These are phyloP conservation scores for Penicillium sp. DNA, from an alignment of 2,329 filamentous ascomycete species.

Conservation along the genomic window DNA sequence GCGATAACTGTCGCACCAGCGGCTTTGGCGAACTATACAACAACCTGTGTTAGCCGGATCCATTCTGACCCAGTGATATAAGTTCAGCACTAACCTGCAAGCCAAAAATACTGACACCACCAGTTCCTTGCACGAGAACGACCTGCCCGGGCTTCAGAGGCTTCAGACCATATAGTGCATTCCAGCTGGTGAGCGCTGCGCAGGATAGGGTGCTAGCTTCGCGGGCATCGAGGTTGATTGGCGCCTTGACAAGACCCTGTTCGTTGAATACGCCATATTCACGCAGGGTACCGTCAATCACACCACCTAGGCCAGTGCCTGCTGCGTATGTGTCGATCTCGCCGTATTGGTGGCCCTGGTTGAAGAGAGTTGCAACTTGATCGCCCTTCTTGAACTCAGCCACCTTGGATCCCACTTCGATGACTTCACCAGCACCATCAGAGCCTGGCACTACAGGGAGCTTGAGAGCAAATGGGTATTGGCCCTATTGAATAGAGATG, in stretches of 20 bases:
- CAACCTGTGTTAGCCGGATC: not conserved
- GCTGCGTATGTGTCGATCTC: conserved; percentile 40
- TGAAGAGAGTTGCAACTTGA: conserved; percentile 58
- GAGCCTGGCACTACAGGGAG: conserved; percentile 35
- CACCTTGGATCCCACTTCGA: conserved; percentile 56
- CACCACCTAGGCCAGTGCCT: conserved; percentile 63
- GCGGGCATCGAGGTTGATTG: conserved; percentile 52
- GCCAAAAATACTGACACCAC: conserved; percentile 58
- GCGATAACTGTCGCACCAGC: conserved; percentile 56
- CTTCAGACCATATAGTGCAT: conserved; percentile 59
- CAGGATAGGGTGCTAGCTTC: conserved; percentile 60
- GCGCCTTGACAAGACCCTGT: conserved; percentile 63
- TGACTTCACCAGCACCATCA: conserved; percentile 45
- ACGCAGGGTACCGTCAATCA: conserved; percentile 65
- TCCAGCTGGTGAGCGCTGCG: conserved; percentile 64
- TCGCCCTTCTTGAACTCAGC: conserved; percentile 57
- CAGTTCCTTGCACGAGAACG: conserved; percentile 61
- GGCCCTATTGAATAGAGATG: conserved; percentile 21
- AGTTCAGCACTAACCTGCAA: conserved; percentile 41
- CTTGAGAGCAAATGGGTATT: conserved; percentile 33
- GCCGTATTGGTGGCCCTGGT: conserved; percentile 55
- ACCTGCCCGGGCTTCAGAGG: conserved; percentile 54
- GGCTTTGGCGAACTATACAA: conserved; percentile 46
- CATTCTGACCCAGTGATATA: not conserved
- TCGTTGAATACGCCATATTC: conserved; percentile 67